Evolutionary conservation across 192 early-diverging fungal genomes (phyloP).

Genomic region (Mortierella alpina): DNA sequence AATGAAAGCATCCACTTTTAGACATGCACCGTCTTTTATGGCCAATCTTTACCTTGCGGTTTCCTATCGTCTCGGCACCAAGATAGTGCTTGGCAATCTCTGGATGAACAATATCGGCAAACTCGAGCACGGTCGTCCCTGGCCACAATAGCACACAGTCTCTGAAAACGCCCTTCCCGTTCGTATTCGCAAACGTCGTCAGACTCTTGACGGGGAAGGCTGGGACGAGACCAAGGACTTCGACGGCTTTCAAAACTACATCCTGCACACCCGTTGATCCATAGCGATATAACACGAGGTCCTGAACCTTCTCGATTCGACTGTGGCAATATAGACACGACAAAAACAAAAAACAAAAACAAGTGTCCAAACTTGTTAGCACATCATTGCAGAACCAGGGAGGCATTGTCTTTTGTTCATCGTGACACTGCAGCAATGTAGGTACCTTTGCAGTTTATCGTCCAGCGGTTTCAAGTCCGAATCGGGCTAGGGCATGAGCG

Average conservation of each 20-base stretch:
- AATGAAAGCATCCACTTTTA: not conserved
- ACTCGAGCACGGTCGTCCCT: constrained; percentile 80
- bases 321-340: constrained; percentile 17
- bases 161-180: constrained; percentile 69
- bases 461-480: constrained; percentile 65
- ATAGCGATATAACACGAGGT: constrained; percentile 86
- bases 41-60: constrained; percentile 64
- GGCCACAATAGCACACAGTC: constrained; percentile 81
- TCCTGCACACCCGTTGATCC: constrained; percentile 86
- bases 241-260: constrained; percentile 70
- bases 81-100: constrained; percentile 74
- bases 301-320: constrained; percentile 72
- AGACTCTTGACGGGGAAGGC: constrained; percentile 83
- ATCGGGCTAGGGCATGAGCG: constrained; percentile 33
- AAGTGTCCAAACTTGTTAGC: not conserved
- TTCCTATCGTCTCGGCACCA: constrained; percentile 83
- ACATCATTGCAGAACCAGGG: not conserved
- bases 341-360: no score
- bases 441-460: constrained; percentile 60
- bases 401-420: not conserved
- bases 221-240: constrained; percentile 73
- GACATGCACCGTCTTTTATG: constrained; percentile 4
- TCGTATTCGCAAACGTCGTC: constrained; percentile 67
- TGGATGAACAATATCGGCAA: constrained; percentile 78
- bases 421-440: not conserved